A percentile compares a stretch with the other conserved stretches of the same genome.
Conservation (phyloP, 495 filamentous ascomycete genomes). For the Penicillium malachiteum region DNA sequence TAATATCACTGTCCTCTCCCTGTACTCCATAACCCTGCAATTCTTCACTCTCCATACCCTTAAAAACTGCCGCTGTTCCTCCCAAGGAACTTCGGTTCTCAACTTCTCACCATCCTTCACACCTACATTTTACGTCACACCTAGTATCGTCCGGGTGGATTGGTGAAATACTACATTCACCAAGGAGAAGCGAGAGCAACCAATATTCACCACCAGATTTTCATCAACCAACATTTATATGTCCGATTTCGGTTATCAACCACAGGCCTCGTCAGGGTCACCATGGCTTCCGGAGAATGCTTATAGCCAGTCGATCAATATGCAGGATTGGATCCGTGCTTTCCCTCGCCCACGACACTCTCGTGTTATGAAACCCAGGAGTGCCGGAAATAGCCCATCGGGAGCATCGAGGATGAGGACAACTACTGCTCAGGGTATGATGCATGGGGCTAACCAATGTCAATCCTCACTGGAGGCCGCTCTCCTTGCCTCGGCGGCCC, state of each 20-base stretch:
- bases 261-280: constrained; percentile 30
- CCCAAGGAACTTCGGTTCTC: constrained; percentile 1
- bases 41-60: neutral
- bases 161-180: neutral
- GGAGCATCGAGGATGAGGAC: constrained; percentile 54
- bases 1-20: constrained; percentile 9
- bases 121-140: neutral
- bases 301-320: constrained; percentile 21
- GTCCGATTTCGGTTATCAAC: constrained; percentile 35
- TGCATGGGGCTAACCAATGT: constrained; percentile 29
- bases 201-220: neutral
- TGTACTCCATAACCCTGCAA: neutral
- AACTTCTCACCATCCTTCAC: neutral
- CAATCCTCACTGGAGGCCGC: constrained; percentile 33
- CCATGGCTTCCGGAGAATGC: constrained; percentile 29
- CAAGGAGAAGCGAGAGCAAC: neutral
- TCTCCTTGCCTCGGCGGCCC: constrained; percentile 39
- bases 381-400: constrained; percentile 70
- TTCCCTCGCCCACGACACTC: constrained; percentile 39
- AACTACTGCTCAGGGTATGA: constrained; percentile 49
- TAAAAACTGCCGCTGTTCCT: neutral
- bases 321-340: constrained; percentile 34
- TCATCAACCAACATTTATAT: constrained; percentile 19
- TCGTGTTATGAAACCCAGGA: constrained; percentile 65
- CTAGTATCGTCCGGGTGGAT: neutral